Conservation (phyloP, 1,284 basidiomycete genomes). For the Pascua guehoae region DNA sequence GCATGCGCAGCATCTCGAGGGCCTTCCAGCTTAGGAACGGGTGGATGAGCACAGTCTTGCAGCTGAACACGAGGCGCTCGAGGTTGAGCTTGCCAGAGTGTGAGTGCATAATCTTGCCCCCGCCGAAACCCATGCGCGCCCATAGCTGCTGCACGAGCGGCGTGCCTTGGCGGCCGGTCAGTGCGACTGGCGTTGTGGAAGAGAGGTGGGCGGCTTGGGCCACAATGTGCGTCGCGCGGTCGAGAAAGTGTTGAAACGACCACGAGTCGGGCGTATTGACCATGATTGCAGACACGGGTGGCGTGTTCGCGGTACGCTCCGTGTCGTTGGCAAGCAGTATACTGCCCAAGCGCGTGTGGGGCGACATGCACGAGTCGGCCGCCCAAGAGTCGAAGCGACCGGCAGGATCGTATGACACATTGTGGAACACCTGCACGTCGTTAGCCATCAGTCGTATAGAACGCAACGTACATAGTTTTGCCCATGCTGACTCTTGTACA, state of each 20-base stretch:
- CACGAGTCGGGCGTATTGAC: conserved; percentile 5
- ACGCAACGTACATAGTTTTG: conserved; percentile 1
- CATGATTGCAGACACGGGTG: background rate
- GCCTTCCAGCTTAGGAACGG: conserved; percentile 1
- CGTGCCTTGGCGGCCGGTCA: background rate
- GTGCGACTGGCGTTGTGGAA: background rate
- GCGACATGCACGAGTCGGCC: background rate
- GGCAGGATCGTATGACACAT: background rate
- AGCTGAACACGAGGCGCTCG: background rate
- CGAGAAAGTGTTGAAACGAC: conserved; percentile 7
- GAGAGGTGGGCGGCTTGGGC: conserved; percentile 2
- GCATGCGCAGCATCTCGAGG: conserved; percentile 3
- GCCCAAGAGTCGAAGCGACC: background rate
- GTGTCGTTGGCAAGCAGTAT: background rate
- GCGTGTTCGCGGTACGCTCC: background rate
- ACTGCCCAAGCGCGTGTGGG: background rate
- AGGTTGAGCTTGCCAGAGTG: background rate
- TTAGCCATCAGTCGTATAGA: background rate
- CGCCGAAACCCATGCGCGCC: conserved; percentile 1
- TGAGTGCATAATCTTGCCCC: background rate
- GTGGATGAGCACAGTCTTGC: conserved; percentile 5
- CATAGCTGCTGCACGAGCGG: background rate
- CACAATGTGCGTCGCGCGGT: conserved; percentile 2
- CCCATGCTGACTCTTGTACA: conserved; percentile 2
- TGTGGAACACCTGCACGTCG: background rate